phyloP scores from a whole-genome alignment of 768 basidiomycete species.

The Rhodocollybia butyracea region DNA sequence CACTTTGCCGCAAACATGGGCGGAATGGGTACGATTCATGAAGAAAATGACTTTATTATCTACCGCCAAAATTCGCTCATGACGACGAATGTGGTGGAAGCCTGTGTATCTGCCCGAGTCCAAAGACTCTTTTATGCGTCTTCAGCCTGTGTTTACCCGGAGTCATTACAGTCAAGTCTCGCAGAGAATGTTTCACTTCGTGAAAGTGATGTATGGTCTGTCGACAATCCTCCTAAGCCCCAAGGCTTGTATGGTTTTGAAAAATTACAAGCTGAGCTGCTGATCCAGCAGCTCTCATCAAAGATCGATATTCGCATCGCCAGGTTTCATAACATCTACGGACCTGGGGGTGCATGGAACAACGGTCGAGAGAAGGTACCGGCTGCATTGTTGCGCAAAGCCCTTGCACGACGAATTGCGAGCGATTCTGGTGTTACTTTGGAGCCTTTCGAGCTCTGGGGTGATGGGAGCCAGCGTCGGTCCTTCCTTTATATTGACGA shows the following conservation, averaged over 20 bases:
- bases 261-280: constrained; percentile 48
- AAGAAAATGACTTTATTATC: constrained; percentile 43
- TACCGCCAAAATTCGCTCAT: constrained; percentile 49
- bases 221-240: constrained; percentile 38
- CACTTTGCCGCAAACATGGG: constrained; percentile 65
- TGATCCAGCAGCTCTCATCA: constrained; percentile 30
- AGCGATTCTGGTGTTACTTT: background rate
- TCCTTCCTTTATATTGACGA: constrained; percentile 58
- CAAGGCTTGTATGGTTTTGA: constrained; percentile 61
- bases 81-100: constrained; percentile 43
- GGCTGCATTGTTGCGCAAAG: constrained; percentile 55
- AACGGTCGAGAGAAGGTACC: constrained; percentile 58
- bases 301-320: constrained; percentile 42
- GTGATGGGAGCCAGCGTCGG: constrained; percentile 47
- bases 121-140: constrained; percentile 51
- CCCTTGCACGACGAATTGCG: constrained; percentile 29
- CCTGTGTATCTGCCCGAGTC: constrained; percentile 35
- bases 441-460: constrained; percentile 50
- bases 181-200: constrained; percentile 37
- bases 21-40: constrained; percentile 62
- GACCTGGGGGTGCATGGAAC: constrained; percentile 50
- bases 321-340: constrained; percentile 59
- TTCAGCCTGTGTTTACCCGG: constrained; percentile 58
- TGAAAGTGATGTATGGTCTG: constrained; percentile 33
- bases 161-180: constrained; percentile 31